Evolutionary conservation across 106 monocot genomes (phyloP).

Genomic region (Phalaenopsis equestris): DNA sequence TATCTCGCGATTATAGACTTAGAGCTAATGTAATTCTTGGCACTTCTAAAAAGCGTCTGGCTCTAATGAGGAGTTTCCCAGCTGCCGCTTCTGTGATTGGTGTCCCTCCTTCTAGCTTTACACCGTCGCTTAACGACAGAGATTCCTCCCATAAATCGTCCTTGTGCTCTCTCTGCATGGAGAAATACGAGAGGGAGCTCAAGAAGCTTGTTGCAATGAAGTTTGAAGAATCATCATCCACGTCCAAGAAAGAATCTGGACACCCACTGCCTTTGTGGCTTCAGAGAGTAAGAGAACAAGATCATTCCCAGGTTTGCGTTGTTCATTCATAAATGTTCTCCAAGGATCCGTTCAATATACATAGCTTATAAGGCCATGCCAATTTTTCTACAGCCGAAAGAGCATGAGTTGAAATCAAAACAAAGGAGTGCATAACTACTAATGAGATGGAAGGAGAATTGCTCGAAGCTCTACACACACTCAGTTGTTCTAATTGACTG

Average conservation of each 20-base stretch:
- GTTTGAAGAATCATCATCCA: slow-evolving; percentile 38
- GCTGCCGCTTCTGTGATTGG: not conserved
- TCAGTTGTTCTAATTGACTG: not conserved
- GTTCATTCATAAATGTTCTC: not conserved
- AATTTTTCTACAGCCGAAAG: slow-evolving; percentile 18
- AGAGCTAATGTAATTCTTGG: not conserved
- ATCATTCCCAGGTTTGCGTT: slow-evolving; percentile 29
- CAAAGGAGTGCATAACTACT: slow-evolving; percentile 25
- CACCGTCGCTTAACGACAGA: not conserved
- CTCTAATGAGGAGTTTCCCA: not conserved
- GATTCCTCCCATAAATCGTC: not conserved
- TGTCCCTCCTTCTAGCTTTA: not conserved
- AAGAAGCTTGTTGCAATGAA: slow-evolving; percentile 42
- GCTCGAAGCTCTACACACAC: slow-evolving; percentile 19
- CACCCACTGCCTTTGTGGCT: slow-evolving; percentile 60
- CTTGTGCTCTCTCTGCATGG: slow-evolving; percentile 39
- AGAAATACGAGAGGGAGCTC: slow-evolving; percentile 47
- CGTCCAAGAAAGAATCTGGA: slow-evolving; percentile 13
- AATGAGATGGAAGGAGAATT: slow-evolving; percentile 40
- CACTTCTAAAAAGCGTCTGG: not conserved
- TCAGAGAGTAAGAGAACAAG: slow-evolving; percentile 23
- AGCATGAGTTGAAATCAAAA: slow-evolving; percentile 11
- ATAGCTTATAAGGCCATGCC: not conserved
- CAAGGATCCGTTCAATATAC: too few species aligned
- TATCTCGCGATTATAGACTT: not conserved